These are phyloP conservation scores for Mycosphaerella sp. DNA, from an alignment of 2,329 filamentous ascomycete genomes.

Conservation along the genomic window DNA sequence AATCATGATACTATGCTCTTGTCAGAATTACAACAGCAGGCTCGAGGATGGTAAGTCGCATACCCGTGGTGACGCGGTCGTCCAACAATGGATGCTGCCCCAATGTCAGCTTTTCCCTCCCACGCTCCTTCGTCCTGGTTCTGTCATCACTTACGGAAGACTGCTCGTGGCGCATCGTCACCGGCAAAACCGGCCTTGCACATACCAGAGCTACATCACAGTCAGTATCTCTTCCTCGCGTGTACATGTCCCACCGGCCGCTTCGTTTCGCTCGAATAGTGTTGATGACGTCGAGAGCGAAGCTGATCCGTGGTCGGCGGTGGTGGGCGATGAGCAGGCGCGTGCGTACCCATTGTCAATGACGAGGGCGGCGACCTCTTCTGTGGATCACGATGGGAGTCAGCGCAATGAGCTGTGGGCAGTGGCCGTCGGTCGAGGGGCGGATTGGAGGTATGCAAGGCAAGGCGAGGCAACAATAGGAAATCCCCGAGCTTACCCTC, in stretches of 20 bases:
- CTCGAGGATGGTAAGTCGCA: conserved; percentile 32
- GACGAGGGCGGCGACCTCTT: conserved; percentile 99
- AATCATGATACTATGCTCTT: conserved; percentile 86
- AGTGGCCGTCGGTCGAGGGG: conserved; percentile 10
- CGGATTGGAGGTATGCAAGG: conserved; percentile 15
- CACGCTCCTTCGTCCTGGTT: conserved; percentile 15
- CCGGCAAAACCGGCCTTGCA: conserved; percentile 99
- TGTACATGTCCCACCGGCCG: conserved; percentile 5
- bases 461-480: conserved; percentile 12
- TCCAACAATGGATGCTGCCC: conserved; percentile 93
- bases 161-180: conserved; percentile 99
- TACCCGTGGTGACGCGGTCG: conserved; percentile 99
- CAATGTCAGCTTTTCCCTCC: conserved; percentile 25
- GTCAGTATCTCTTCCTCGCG: conserved; percentile 24
- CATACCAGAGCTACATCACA: conserved; percentile 83
- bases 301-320: conserved; percentile 31
- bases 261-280: conserved; percentile 14
- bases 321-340: conserved; percentile 31
- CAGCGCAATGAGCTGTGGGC: conserved; percentile 17
- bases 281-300: conserved; percentile 31
- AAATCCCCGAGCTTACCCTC: conserved; percentile 29
- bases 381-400: conserved; percentile 46
- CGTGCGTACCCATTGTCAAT: conserved; percentile 99
- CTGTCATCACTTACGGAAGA: conserved; percentile 84
- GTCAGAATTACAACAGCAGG: conserved; percentile 35